A percentile compares a stretch with the other conserved stretches of the same genome.
These are phyloP conservation scores for Pulicaria dysenterica DNA, from an alignment of 129 eudicot genomes.

Conservation along the genomic window DNA sequence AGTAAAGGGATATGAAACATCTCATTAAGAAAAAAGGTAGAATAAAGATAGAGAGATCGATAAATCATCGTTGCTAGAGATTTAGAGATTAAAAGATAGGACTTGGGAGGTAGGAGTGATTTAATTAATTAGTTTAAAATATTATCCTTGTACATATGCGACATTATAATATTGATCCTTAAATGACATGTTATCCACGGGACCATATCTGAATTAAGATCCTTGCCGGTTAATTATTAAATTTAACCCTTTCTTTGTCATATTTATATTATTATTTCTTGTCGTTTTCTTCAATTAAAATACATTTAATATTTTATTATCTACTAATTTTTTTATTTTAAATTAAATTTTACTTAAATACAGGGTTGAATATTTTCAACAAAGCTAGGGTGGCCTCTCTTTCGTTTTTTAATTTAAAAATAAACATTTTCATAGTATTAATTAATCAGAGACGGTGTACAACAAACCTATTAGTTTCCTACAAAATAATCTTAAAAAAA, in stretches of 20 bases:
- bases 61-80: no score
- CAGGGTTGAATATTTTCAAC: constrained; percentile 22
- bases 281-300: constrained; percentile 17
- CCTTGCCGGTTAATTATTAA: constrained; percentile 12
- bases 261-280: background rate
- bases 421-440: background rate
- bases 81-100: no score
- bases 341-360: background rate
- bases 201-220: constrained; percentile 29
- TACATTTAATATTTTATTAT: background rate
- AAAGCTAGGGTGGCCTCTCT: constrained; percentile 13
- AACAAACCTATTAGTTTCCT: constrained; percentile 15
- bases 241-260: background rate
- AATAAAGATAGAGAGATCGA: no score
- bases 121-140: no score
- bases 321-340: no score
- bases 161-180: background rate
- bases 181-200: constrained; percentile 23
- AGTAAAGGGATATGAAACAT: no score
- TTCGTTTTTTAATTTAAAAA: background rate
- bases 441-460: no score
- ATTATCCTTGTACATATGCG: background rate
- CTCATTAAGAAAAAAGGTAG: no score
- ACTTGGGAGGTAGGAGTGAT: no score
- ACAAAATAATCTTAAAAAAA: constrained; percentile 7